Conservation (phyloP, 1,139 yeast species). For the Magnusiomyces paraingens region DNA sequence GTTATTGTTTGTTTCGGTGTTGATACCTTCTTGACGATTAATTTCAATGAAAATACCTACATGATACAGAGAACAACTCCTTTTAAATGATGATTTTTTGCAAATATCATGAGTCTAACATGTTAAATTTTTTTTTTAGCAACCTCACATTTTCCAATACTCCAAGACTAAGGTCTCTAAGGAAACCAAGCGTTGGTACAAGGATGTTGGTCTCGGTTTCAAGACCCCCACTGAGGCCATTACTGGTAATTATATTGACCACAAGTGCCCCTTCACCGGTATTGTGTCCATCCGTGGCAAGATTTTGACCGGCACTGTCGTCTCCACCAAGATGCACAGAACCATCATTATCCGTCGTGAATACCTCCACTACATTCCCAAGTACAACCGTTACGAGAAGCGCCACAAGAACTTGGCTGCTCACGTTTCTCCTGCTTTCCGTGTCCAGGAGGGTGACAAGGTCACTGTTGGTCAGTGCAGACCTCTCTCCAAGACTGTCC, state of each 20-base stretch:
- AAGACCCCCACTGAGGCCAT: slow-evolving; percentile 99
- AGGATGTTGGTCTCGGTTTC: slow-evolving; percentile 99
- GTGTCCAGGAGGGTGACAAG: slow-evolving; percentile 98
- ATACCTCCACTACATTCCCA: slow-evolving; percentile 99
- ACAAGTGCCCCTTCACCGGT: slow-evolving; percentile 99
- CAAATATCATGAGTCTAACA: slow-evolving; percentile 4
- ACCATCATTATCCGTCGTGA: slow-evolving; percentile 99
- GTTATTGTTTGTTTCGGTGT: too few relatives aligned
- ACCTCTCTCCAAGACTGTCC: slow-evolving; percentile 99
- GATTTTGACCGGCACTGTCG: slow-evolving; percentile 93
- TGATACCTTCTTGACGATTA: not conserved
- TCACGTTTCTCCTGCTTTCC: slow-evolving; percentile 99
- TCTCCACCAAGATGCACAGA: slow-evolving; percentile 99
- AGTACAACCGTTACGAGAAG: slow-evolving; percentile 99
- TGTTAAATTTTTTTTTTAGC: slow-evolving; percentile 42
- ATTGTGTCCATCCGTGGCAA: slow-evolving; percentile 98
- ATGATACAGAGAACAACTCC: not conserved
- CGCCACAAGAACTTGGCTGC: slow-evolving; percentile 99
- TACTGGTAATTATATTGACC: slow-evolving; percentile 98
- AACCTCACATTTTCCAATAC: slow-evolving; percentile 99
- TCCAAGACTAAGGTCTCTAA: slow-evolving; percentile 98
- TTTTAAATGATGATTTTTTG: not conserved
- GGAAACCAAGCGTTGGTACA: slow-evolving; percentile 99
- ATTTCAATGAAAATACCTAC: too few relatives aligned
- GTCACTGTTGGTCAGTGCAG: slow-evolving; percentile 99